Evolutionary conservation across 2,329 filamentous ascomycete species (phyloP).

Genomic region (Clonostachys solani): DNA sequence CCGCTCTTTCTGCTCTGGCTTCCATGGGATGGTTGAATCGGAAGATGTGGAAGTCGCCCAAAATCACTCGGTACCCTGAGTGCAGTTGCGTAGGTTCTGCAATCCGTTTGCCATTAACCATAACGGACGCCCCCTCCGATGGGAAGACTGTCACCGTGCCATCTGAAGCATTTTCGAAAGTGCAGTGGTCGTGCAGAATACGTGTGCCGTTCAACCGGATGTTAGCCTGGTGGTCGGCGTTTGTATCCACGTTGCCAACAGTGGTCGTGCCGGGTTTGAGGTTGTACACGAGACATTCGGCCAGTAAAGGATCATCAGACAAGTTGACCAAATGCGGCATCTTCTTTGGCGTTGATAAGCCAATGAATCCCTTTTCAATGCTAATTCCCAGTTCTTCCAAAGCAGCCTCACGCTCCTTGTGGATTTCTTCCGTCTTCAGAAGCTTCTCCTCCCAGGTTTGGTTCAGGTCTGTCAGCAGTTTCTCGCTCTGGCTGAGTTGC

Average conservation of each 20-base stretch:
- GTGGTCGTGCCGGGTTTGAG: constrained; percentile 92
- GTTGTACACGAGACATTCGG: constrained; percentile 96
- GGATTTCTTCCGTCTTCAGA: constrained; percentile 90
- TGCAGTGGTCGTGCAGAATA: constrained; percentile 89
- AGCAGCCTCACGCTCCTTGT: constrained; percentile 93
- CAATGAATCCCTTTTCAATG: constrained; percentile 97
- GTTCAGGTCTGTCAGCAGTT: constrained; percentile 91
- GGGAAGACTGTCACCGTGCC: constrained; percentile 90
- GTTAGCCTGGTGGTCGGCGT: constrained; percentile 70
- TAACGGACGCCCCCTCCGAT: constrained; percentile 87
- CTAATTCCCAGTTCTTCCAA: constrained; percentile 96
- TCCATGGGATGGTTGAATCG: constrained; percentile 97
- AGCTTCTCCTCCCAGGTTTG: constrained; percentile 99
- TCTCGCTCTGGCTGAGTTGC: constrained; percentile 93
- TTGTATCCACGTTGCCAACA: constrained; percentile 89
- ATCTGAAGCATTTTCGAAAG: constrained; percentile 82
- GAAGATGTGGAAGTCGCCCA: constrained; percentile 98
- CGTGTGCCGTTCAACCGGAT: constrained; percentile 92
- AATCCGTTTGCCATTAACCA: constrained; percentile 94
- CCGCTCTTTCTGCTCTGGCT: constrained; percentile 85
- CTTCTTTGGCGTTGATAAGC: constrained; percentile 93
- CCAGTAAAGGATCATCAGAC: constrained; percentile 88
- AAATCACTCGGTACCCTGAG: constrained; percentile 90
- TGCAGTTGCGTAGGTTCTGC: constrained; percentile 80
- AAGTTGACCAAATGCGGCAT: constrained; percentile 99